phyloP scores from a whole-genome alignment of 176 grass and related monocot genomes.

The Alloteropsis semialata region DNA sequence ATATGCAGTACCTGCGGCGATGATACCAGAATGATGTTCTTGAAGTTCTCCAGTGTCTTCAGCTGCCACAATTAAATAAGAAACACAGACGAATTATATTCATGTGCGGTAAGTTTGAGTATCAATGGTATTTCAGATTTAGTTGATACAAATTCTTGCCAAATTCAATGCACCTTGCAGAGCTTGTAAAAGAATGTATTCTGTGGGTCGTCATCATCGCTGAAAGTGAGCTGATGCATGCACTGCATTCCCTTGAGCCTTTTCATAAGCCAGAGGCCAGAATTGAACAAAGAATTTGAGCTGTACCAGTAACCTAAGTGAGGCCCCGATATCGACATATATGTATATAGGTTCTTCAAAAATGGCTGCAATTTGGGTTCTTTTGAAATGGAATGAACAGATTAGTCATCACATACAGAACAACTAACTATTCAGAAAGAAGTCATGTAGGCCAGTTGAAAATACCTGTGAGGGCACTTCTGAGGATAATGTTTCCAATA shows the following conservation, averaged over 20 bases:
- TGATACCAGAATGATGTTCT: constrained; percentile 82
- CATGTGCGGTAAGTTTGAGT: neutral
- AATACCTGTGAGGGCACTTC: constrained; percentile 76
- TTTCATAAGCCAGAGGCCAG: constrained; percentile 90
- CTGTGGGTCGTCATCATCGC: constrained; percentile 67
- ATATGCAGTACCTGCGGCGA: constrained; percentile 74
- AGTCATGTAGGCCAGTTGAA: neutral
- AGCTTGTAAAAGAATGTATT: constrained; percentile 87
- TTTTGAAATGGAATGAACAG: constrained; percentile 40
- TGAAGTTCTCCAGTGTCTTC: constrained; percentile 89
- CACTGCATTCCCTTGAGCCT: constrained; percentile 77
- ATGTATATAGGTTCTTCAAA: constrained; percentile 76
- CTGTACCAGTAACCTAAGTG: constrained; percentile 95
- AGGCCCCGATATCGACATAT: constrained; percentile 91
- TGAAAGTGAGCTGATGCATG: constrained; percentile 96
- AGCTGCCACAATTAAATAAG: constrained; percentile 59
- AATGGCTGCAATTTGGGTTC: constrained; percentile 61
- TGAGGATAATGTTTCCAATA: constrained; percentile 92
- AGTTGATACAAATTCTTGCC: neutral
- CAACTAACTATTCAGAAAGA: neutral
- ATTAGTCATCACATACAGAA: neutral
- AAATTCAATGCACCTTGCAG: constrained; percentile 54
- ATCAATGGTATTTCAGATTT: neutral
- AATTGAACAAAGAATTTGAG: constrained; percentile 90
- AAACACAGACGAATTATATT: neutral